Conservation (phyloP, 1,284 basidiomycete species). For the Testicularia cyperi region DNA sequence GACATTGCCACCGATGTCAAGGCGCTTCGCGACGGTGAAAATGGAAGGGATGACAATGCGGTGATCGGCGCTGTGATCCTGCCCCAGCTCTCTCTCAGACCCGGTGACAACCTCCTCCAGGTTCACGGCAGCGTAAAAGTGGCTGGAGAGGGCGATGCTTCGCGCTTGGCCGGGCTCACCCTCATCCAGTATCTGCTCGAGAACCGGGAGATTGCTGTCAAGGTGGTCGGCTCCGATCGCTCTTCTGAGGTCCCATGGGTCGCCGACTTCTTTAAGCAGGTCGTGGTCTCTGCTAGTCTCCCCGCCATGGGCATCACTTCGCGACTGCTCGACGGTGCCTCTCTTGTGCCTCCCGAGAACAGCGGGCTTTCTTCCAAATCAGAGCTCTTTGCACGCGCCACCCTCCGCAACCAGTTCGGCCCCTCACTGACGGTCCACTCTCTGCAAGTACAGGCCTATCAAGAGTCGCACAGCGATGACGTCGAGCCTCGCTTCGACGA, state of each 20-base stretch:
- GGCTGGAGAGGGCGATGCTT: slow-evolving; percentile 1
- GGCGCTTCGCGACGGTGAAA: slow-evolving; percentile 14
- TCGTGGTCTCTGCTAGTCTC: slow-evolving; percentile 23
- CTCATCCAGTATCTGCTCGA: slow-evolving; percentile 38
- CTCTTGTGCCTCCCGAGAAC: slow-evolving; percentile 20
- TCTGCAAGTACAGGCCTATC: slow-evolving; percentile 23
- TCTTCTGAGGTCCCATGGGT: slow-evolving; percentile 37
- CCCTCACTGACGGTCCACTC: slow-evolving; percentile 28
- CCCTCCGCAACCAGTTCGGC: slow-evolving; percentile 42
- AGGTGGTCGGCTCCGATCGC: slow-evolving; percentile 9
- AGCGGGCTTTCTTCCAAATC: not conserved
- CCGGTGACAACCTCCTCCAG: slow-evolving; percentile 3
- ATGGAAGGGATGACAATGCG: slow-evolving; percentile 9
- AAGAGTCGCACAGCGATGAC: slow-evolving; percentile 2
- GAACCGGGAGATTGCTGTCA: slow-evolving; percentile 28
- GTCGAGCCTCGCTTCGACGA: too few relatives aligned
- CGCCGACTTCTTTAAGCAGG: slow-evolving; percentile 18
- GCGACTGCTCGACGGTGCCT: slow-evolving; percentile 40
- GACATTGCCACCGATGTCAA: slow-evolving; percentile 20
- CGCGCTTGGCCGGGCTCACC: slow-evolving; percentile 15
- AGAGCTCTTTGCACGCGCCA: slow-evolving; percentile 37
- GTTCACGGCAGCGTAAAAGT: slow-evolving; percentile 16
- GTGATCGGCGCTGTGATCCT: slow-evolving; percentile 17
- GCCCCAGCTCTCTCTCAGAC: slow-evolving; percentile 18
- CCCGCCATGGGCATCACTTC: slow-evolving; percentile 39